Evolutionary conservation across 176 grass and related monocot species (phyloP).

Genomic region (Triticum timopheevii): DNA sequence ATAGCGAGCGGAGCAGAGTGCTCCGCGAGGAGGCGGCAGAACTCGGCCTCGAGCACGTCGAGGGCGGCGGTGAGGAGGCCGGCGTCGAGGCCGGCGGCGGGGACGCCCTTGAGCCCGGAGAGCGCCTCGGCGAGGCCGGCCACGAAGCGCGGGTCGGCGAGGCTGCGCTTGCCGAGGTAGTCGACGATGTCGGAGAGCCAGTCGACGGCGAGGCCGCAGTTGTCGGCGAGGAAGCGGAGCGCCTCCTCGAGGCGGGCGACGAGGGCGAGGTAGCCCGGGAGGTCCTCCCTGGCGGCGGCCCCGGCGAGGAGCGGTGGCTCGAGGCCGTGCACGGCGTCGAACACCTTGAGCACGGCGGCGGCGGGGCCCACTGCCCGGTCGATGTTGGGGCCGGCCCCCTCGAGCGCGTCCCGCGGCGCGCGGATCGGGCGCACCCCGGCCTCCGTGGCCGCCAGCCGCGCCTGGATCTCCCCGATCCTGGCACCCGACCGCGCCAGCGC

Average conservation of each 20-base stretch:
- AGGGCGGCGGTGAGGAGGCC: conserved; percentile 60
- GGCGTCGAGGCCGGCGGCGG: conserved; percentile 39
- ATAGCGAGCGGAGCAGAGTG: conserved; percentile 65
- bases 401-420: conserved; percentile 48
- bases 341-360: conserved; percentile 87
- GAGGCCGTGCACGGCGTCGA: conserved; percentile 91
- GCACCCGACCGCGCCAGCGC: conserved; percentile 34
- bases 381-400: conserved; percentile 47
- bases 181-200: conserved; percentile 77
- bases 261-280: conserved; percentile 59
- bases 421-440: conserved; percentile 75
- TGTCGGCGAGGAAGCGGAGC: conserved; percentile 68
- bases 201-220: conserved; percentile 73
- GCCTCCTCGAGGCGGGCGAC: conserved; percentile 80
- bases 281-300: conserved; percentile 25
- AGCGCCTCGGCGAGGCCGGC: conserved; percentile 37
- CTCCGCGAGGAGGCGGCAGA: conserved; percentile 55
- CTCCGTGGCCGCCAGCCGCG: conserved; percentile 44
- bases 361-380: conserved; percentile 79
- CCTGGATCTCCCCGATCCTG: conserved; percentile 53
- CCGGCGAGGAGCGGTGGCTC: conserved; percentile 62
- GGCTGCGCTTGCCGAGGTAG: conserved; percentile 52
- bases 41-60: conserved; percentile 69
- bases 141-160: conserved; percentile 68
- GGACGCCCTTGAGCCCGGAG: conserved; percentile 7